These are phyloP conservation scores for Penicillium lagena DNA, from an alignment of 495 filamentous ascomycete species.

Conservation along the genomic window DNA sequence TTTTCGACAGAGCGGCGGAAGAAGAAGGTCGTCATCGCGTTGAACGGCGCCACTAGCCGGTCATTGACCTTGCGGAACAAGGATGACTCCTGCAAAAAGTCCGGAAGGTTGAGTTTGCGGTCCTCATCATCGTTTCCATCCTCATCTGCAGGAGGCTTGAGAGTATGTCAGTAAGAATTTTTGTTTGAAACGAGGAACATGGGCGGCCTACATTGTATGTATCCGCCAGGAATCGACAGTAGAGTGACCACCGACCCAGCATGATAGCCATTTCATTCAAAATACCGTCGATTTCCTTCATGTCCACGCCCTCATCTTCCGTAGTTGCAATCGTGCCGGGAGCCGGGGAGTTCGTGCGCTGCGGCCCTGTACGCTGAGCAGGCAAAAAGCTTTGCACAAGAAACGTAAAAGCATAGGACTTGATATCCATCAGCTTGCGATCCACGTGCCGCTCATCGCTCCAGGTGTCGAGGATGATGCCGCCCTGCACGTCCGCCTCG, in stretches of 20 bases:
- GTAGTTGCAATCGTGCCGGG: slow-evolving; percentile 41
- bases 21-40: slow-evolving; percentile 88
- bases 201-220: slow-evolving; percentile 64
- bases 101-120: slow-evolving; percentile 45
- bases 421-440: slow-evolving; percentile 84
- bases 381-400: slow-evolving; percentile 90
- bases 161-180: slow-evolving; percentile 14
- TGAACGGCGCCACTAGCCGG: slow-evolving; percentile 71
- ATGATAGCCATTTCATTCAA: slow-evolving; percentile 83
- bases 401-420: slow-evolving; percentile 95
- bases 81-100: slow-evolving; percentile 66
- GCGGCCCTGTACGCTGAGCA: slow-evolving; percentile 51
- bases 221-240: slow-evolving; percentile 78
- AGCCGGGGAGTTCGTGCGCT: slow-evolving; percentile 59
- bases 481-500: slow-evolving; percentile 95
- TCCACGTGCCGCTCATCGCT: slow-evolving; percentile 79
- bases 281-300: slow-evolving; percentile 86
- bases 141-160: slow-evolving; percentile 10
- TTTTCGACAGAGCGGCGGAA: slow-evolving; percentile 93
- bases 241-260: slow-evolving; percentile 90
- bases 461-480: slow-evolving; percentile 94
- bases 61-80: slow-evolving; percentile 68
- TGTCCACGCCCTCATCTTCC: slow-evolving; percentile 89
- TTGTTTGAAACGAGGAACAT: slow-evolving; percentile 5
- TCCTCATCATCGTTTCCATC: slow-evolving; percentile 21